Conservation (phyloP, 2,329 filamentous ascomycete genomes). For the Cytospora schulzeri region DNA sequence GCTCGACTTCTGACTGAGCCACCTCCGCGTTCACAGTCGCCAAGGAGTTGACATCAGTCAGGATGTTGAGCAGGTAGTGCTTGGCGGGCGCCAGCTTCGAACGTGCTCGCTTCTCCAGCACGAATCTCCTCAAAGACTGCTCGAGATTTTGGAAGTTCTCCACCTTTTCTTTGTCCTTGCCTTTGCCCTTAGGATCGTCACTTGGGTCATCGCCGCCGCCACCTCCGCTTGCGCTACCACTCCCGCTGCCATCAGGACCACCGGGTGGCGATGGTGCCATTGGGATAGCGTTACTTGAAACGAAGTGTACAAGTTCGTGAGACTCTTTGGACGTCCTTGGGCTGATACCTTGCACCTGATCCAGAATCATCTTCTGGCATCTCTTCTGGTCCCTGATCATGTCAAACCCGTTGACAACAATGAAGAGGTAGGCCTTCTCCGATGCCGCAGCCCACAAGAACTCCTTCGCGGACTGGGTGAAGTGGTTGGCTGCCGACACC, state of each 20-base stretch:
- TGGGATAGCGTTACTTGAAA: conserved; percentile 94
- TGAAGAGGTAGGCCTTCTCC: conserved; percentile 98
- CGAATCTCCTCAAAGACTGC: conserved; percentile 85
- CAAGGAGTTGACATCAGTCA: conserved; percentile 82
- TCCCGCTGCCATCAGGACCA: conserved; percentile 56
- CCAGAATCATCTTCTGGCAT: conserved; percentile 89
- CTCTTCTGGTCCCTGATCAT: conserved; percentile 88
- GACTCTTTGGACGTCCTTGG: conserved; percentile 92
- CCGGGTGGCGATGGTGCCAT: conserved; percentile 62
- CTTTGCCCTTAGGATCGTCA: conserved; percentile 71
- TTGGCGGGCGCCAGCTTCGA: conserved; percentile 95
- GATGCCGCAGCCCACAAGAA: conserved; percentile 95
- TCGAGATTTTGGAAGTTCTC: conserved; percentile 90
- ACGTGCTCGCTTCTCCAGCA: conserved; percentile 90
- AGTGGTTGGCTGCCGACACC: conserved; percentile 95
- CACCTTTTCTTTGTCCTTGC: conserved; percentile 84
- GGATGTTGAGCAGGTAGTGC: conserved; percentile 91
- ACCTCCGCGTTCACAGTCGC: conserved; percentile 87
- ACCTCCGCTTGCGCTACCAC: conserved; percentile 55
- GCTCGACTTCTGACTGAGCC: conserved; percentile 79
- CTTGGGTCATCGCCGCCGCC: conserved; percentile 60
- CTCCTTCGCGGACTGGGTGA: conserved; percentile 95
- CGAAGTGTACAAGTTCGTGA: conserved; percentile 91
- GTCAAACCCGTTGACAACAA: conserved; percentile 97
- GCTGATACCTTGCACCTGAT: conserved; percentile 85